phyloP scores from a whole-genome alignment of 768 basidiomycete genomes.

The Termitomyces sp. region DNA sequence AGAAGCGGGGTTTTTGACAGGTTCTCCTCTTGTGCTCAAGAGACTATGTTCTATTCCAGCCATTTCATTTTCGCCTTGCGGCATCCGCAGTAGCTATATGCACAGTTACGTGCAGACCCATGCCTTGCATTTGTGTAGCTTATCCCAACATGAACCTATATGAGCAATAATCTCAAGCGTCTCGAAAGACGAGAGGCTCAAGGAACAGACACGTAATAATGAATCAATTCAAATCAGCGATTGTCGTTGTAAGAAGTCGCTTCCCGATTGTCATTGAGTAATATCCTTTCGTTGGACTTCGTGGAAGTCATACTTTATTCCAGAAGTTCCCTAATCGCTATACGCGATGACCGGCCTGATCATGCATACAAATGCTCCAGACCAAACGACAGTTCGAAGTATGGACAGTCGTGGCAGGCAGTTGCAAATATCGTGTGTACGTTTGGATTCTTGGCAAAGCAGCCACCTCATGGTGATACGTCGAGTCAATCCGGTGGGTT shows the following conservation, averaged over 20 bases:
- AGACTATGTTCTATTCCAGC: neutral
- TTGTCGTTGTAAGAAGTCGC: constrained; percentile 3
- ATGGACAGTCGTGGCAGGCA: neutral
- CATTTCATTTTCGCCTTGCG: neutral
- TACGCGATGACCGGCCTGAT: neutral
- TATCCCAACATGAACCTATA: neutral
- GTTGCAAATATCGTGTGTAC: neutral
- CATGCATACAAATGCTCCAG: neutral
- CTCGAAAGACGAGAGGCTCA: neutral
- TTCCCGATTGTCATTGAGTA: neutral
- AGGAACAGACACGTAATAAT: constrained; percentile 1
- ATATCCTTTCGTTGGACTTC: neutral
- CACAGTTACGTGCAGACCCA: neutral
- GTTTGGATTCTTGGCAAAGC: neutral
- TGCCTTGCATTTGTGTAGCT: neutral
- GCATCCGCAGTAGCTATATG: neutral
- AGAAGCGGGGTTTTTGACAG: neutral
- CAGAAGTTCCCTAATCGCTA: neutral
- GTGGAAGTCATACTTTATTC: neutral
- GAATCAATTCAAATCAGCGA: neutral
- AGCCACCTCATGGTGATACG: neutral
- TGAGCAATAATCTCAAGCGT: neutral
- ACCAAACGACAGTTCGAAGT: neutral
- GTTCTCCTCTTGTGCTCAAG: neutral
- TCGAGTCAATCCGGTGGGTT: neutral